Evolutionary conservation across 768 basidiomycete species (phyloP).

Genomic region (Suillus paluster): DNA sequence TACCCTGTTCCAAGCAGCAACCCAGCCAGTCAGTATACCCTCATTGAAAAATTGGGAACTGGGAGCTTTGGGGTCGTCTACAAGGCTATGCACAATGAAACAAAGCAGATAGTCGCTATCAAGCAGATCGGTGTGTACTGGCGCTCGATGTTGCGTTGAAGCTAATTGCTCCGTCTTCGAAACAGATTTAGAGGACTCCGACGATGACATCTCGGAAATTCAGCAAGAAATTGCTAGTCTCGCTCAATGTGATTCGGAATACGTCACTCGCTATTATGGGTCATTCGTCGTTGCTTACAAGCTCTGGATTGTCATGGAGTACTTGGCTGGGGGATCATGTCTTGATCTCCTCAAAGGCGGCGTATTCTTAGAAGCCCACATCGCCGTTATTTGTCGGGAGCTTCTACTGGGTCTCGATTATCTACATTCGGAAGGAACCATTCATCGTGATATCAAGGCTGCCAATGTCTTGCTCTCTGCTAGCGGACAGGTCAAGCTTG

Average conservation of each 20-base stretch:
- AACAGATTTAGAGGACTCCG: constrained; percentile 93
- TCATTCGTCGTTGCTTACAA: constrained; percentile 97
- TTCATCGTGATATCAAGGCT: constrained; percentile 99
- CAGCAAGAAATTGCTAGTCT: constrained; percentile 98
- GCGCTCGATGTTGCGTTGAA: constrained; percentile 15
- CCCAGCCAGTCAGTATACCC: constrained; percentile 88
- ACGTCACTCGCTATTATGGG: constrained; percentile 95
- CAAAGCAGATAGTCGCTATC: constrained; percentile 94
- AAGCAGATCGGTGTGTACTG: constrained; percentile 90
- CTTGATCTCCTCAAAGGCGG: constrained; percentile 94
- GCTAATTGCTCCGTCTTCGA: constrained; percentile 7
- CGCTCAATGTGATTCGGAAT: constrained; percentile 94
- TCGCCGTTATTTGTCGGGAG: constrained; percentile 93
- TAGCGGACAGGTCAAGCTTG: constrained; percentile 93
- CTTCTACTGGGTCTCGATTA: constrained; percentile 93
- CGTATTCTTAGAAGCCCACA: constrained; percentile 89
- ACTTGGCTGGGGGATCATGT: constrained; percentile 97
- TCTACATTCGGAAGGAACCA: constrained; percentile 93
- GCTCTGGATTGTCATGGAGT: constrained; percentile 99
- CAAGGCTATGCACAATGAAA: constrained; percentile 95
- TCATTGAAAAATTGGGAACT: constrained; percentile 95
- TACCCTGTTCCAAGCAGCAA: constrained; percentile 76
- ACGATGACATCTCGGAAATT: constrained; percentile 98
- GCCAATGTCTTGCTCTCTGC: constrained; percentile 93
- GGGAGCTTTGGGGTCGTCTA: constrained; percentile 97